phyloP scores from a whole-genome alignment of 768 basidiomycete genomes.

The Xerocomellus dryophilus region DNA sequence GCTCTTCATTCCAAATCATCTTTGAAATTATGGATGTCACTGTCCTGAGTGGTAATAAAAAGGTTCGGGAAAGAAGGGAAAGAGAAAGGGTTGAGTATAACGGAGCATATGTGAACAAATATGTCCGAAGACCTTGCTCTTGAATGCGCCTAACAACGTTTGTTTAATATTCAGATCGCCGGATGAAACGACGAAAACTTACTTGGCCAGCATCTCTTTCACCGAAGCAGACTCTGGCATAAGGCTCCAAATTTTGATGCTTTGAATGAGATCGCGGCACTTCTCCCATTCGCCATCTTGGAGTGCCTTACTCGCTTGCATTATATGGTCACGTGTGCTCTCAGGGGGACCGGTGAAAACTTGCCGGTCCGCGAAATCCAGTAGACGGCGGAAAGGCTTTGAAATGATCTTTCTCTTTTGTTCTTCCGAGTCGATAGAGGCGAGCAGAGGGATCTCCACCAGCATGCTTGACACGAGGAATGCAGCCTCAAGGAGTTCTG shows the following conservation, averaged over 20 bases:
- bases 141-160: constrained; percentile 78
- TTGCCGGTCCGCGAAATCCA: constrained; percentile 97
- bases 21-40: constrained; percentile 86
- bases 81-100: constrained; percentile 92
- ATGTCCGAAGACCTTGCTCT: constrained; percentile 94
- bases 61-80: constrained; percentile 80
- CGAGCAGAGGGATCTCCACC: constrained; percentile 92
- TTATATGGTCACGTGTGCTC: constrained; percentile 97
- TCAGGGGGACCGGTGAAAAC: constrained; percentile 99
- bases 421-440: constrained; percentile 93
- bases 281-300: constrained; percentile 97
- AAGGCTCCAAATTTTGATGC: constrained; percentile 97
- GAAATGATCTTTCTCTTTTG: constrained; percentile 89
- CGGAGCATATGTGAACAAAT: constrained; percentile 93
- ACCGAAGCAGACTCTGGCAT: constrained; percentile 87
- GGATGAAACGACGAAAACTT: constrained; percentile 27
- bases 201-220: constrained; percentile 95
- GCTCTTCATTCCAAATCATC: constrained; percentile 98
- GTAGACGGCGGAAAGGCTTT: constrained; percentile 92
- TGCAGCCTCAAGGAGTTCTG: constrained; percentile 93
- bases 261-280: constrained; percentile 87
- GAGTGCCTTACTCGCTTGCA: constrained; percentile 96
- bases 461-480: constrained; percentile 99
- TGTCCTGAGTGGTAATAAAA: constrained; percentile 73
- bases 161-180: neutral